phyloP scores from a whole-genome alignment of 805 yeast genomes.

The Saccharomycopsis sp. region DNA sequence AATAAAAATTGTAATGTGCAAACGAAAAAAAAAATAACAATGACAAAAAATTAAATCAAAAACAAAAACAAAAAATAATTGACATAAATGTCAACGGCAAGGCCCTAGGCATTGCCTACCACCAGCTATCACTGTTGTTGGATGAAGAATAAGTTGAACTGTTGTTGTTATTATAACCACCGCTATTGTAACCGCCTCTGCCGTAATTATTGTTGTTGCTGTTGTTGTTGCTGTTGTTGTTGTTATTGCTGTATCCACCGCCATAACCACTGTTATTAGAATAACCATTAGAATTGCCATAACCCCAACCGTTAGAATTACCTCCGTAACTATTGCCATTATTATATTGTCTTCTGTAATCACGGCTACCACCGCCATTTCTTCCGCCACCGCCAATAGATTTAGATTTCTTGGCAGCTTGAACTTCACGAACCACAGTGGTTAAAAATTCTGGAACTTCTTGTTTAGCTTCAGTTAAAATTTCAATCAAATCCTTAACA shows the following conservation, averaged over 20 bases:
- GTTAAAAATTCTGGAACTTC: slow-evolving; percentile 89
- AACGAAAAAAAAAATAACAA: no score
- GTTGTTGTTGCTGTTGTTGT: slow-evolving; percentile 28
- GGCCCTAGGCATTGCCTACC: no score
- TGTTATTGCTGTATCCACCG: slow-evolving; percentile 27
- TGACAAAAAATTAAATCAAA: no score
- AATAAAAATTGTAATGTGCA: no score
- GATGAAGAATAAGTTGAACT: neutral
- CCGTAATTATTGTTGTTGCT: slow-evolving; percentile 26
- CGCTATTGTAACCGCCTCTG: slow-evolving; percentile 20
- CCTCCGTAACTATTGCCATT: slow-evolving; percentile 27
- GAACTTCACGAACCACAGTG: slow-evolving; percentile 71
- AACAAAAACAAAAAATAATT: no score
- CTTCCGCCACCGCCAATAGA: slow-evolving; percentile 47
- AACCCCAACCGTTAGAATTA: slow-evolving; percentile 32
- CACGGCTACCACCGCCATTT: slow-evolving; percentile 36
- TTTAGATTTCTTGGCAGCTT: slow-evolving; percentile 31
- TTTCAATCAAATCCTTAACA: slow-evolving; percentile 78
- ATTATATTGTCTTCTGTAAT: slow-evolving; percentile 41
- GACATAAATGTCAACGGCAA: no score
- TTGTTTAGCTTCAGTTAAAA: slow-evolving; percentile 93
- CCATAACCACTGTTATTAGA: slow-evolving; percentile 24
- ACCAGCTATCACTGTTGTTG: slow-evolving; percentile 12
- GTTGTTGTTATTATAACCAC: slow-evolving; percentile 3
- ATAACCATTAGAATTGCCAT: slow-evolving; percentile 23